These are phyloP conservation scores for Oehlia diaphana DNA, from an alignment of 192 early-diverging fungal species.

Conservation along the genomic window DNA sequence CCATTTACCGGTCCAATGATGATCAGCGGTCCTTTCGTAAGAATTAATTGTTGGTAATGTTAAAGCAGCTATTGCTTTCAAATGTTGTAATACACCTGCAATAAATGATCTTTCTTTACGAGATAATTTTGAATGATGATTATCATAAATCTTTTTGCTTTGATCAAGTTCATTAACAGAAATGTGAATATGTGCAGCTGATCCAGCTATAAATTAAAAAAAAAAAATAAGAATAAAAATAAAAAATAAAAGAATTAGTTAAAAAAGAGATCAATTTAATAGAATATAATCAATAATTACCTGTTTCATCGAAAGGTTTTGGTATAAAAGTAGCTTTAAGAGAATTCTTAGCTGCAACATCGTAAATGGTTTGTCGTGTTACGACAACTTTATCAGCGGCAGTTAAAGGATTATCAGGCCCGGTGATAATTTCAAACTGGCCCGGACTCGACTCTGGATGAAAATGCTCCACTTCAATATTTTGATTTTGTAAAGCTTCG, in stretches of 20 bases:
- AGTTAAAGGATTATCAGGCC: neutral
- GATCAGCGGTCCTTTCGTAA: neutral
- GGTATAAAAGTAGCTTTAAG: conserved; percentile 18
- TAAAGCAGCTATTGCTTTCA: conserved; percentile 4
- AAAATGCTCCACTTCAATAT: conserved; percentile 15
- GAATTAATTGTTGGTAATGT: conserved; percentile 1
- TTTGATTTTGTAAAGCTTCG: neutral
- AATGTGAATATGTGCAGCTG: conserved; percentile 10
- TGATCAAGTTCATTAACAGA: neutral
- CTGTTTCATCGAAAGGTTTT: conserved; percentile 3
- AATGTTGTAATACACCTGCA: conserved; percentile 9
- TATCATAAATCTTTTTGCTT: neutral
- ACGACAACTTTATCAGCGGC: conserved; percentile 11
- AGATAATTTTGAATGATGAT: conserved; percentile 4
- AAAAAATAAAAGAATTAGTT: too few species aligned
- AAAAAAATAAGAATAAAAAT: too few species aligned
- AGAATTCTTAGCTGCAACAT: neutral
- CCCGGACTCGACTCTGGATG: conserved; percentile 4
- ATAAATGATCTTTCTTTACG: conserved; percentile 12
- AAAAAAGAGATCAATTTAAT: neutral
- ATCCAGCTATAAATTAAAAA: neutral
- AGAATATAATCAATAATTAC: neutral
- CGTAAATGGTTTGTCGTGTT: conserved; percentile 20
- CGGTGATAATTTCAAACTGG: conserved; percentile 16
- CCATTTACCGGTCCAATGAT: conserved; percentile 15